Evolutionary conservation across 23 red algal species (phyloP).

Genomic region (Gracilaria gracilis): DNA sequence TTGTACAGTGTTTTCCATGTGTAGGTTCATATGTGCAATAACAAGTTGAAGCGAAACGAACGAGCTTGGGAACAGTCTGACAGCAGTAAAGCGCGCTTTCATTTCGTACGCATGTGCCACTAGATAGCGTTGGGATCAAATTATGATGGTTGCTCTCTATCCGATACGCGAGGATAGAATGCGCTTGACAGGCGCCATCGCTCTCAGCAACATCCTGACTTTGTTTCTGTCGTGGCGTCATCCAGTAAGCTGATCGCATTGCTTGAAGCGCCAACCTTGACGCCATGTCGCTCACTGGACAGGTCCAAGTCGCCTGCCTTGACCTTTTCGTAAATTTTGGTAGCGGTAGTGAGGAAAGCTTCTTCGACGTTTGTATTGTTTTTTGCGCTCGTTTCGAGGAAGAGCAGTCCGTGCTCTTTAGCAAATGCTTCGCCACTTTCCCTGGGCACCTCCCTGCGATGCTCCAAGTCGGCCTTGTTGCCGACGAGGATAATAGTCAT

Average conservation of each 20-base stretch:
- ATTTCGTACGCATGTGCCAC: conserved; percentile 28
- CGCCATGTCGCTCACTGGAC: conserved; percentile 92
- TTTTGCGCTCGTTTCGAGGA: conserved; percentile 95
- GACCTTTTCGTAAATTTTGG: conserved; percentile 89
- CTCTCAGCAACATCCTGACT: conserved; percentile 58
- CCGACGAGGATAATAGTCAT: conserved; percentile 94
- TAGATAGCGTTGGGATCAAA: background rate
- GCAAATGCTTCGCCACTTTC: conserved; percentile 95
- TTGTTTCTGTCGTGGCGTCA: conserved; percentile 53
- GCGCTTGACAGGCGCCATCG: background rate
- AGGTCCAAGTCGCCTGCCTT: conserved; percentile 87
- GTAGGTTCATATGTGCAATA: conserved; percentile 37
- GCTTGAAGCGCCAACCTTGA: conserved; percentile 79
- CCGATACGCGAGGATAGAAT: background rate
- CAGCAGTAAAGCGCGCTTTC: conserved; percentile 16
- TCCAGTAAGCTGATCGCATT: conserved; percentile 68
- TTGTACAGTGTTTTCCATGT: conserved; percentile 39
- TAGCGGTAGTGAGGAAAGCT: conserved; percentile 81
- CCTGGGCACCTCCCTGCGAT: conserved; percentile 83
- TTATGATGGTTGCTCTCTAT: background rate
- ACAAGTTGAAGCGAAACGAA: conserved; percentile 32
- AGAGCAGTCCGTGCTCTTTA: conserved; percentile 88
- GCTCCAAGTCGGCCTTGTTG: conserved; percentile 98
- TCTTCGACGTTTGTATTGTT: conserved; percentile 88
- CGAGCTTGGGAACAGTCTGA: background rate